Evolutionary conservation across 2,329 filamentous ascomycete species (phyloP), one percentile per base, ranked within the genome.

Genomic region (Dactylellina parvicollis): DNA sequence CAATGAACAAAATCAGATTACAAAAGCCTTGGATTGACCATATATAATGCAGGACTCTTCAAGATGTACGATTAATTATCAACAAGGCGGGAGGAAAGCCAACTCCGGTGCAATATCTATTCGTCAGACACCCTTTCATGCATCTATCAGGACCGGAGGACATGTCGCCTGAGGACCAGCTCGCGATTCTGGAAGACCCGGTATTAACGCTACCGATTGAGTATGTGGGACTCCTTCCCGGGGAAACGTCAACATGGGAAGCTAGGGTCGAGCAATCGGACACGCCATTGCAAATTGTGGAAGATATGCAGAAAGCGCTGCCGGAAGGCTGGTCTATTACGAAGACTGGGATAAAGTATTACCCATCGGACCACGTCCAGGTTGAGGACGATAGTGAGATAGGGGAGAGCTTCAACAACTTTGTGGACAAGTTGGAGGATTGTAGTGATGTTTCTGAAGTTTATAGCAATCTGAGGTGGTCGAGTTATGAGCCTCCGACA

Each of bases 21-120:
- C 10, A 47, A 28, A 22, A 16, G 47, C n/a, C 30, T 36, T 22
- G 46, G 92, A 97, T 77, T 88, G 90, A 77, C 90, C 95, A 80
- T 94, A 92, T 3, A 93, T 96, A 78, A 92, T 87, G 40, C 28
- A 87, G 91, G 30, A 87, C 89, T 5, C 80, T 96, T 49, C 87
- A 90, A 77, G 91, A 96, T 60, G 81, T 98, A 55, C 87, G 90
- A 60, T 78, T 84, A 54, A 81, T 90, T 1, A 84, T 96, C 61
- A 96, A 92, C 80, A 87, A 88, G 70, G 82, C 85, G 55, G 89
- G 89, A 16, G 95, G 90, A 3, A 86, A 84, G 1, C 82, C 87
- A 1, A 90, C 91, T 4, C 87, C 92, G 0, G 92, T 91, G 10
- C 87, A 87, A 5, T 98, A 94, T 81, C 85, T 96, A 78, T 99